Conservation (phyloP, 306 rosid species). For the Glycine latifolia region DNA sequence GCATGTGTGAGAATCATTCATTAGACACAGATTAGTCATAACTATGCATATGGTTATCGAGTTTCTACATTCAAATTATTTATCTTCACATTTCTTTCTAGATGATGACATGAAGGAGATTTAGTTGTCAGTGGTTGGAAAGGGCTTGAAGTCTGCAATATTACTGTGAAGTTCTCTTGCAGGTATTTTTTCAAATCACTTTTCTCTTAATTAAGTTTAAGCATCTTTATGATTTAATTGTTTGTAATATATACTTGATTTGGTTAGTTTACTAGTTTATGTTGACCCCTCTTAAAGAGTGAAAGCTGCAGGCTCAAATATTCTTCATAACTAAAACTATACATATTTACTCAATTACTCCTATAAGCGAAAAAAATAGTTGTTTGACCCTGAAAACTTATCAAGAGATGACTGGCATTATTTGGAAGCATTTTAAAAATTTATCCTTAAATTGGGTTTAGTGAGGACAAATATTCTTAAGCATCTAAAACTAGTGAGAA, state of each 20-base stretch:
- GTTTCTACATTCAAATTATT: neutral
- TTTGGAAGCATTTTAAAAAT: too few species aligned
- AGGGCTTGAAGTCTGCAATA: slow-evolving; percentile 34
- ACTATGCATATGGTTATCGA: too few species aligned
- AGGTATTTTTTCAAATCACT: slow-evolving; percentile 46
- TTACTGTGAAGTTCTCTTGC: slow-evolving; percentile 23
- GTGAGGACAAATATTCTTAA: neutral
- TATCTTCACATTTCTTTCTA: slow-evolving; percentile 26
- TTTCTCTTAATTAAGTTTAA: neutral
- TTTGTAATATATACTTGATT: slow-evolving; percentile 11
- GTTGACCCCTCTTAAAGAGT: slow-evolving; percentile 13
- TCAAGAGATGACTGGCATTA: neutral
- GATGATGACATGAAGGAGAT: slow-evolving; percentile 44
- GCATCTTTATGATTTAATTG: neutral
- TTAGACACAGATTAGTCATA: too few species aligned
- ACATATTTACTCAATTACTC: neutral
- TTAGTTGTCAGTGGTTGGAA: slow-evolving; percentile 11
- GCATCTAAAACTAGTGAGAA: neutral
- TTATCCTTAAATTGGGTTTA: slow-evolving; percentile 27
- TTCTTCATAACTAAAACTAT: neutral
- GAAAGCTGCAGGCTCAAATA: slow-evolving; percentile 24
- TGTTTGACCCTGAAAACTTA: neutral
- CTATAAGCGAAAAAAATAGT: neutral
- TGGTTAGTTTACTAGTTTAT: neutral
- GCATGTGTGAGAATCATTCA: too few species aligned